Evolutionary conservation across 177 flowering plant species (phyloP).

Genomic region (Vitis hybrid): DNA sequence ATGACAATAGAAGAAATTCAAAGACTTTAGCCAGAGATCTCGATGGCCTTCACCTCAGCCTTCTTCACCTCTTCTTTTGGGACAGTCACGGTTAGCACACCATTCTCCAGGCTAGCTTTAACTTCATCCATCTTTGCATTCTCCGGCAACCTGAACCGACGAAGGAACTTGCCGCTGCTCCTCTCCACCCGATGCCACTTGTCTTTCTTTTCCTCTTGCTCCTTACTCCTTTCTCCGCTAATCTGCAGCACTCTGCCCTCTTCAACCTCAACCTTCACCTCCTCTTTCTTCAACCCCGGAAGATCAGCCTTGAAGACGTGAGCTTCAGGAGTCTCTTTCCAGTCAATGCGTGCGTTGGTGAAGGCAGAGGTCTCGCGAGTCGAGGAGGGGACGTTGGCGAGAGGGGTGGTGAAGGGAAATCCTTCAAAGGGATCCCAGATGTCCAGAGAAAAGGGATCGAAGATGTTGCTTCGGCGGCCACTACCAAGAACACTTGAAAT

Average conservation of each 20-base stretch:
- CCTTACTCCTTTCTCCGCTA: slow-evolving; percentile 12
- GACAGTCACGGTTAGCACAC: too few species aligned
- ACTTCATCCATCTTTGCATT: slow-evolving; percentile 13
- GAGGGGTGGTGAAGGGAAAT: too few species aligned
- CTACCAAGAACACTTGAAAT: slow-evolving; percentile 1
- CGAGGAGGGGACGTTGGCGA: too few species aligned
- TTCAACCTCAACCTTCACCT: too few species aligned
- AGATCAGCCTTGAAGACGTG: slow-evolving; percentile 17
- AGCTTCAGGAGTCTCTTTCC: slow-evolving; percentile 23
- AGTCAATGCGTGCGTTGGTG: slow-evolving; percentile 10
- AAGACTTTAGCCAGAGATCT: too few species aligned
- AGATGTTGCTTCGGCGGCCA: too few species aligned
- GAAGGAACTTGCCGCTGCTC: slow-evolving; percentile 5
- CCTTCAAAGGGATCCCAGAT: slow-evolving; percentile 26
- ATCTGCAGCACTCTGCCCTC: slow-evolving; percentile 9
- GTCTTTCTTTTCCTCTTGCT: slow-evolving; percentile 15
- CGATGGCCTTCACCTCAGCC: too few species aligned
- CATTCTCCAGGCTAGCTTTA: slow-evolving; percentile 13
- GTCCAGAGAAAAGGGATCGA: slow-evolving; percentile 27
- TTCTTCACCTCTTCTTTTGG: too few species aligned
- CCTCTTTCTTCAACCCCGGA: neutral
- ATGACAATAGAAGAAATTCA: too few species aligned
- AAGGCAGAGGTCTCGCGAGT: too few species aligned
- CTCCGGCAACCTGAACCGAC: slow-evolving; percentile 11
- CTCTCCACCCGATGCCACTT: neutral